Conservation (phyloP, 2,329 filamentous ascomycete genomes). For the Apiospora kogelbergensis region DNA sequence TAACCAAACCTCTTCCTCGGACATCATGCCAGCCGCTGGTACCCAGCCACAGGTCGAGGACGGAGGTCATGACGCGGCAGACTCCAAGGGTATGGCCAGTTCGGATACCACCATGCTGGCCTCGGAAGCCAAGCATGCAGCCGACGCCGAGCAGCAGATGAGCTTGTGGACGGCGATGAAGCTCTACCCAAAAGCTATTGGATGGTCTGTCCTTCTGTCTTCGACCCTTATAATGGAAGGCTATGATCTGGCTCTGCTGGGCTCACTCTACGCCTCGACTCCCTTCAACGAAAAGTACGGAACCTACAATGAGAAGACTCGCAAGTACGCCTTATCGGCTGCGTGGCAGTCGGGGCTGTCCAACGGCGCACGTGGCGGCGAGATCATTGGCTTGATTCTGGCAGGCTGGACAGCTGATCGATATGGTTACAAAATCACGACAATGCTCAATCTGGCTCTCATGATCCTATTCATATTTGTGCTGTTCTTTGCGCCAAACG, state of each 20-base stretch:
- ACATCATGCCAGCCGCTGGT: neutral
- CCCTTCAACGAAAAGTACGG: conserved; percentile 48
- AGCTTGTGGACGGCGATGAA: conserved; percentile 38
- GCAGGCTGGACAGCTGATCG: conserved; percentile 53
- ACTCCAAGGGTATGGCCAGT: neutral
- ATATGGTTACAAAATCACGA: conserved; percentile 50
- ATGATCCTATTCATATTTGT: conserved; percentile 54
- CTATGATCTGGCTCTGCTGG: conserved; percentile 50
- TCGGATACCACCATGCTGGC: conserved; percentile 16
- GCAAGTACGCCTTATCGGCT: conserved; percentile 48
- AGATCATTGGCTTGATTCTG: conserved; percentile 55
- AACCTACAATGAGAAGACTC: conserved; percentile 29
- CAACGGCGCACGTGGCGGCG: conserved; percentile 53
- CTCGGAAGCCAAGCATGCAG: conserved; percentile 40
- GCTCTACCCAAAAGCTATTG: conserved; percentile 47
- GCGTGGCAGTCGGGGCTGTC: conserved; percentile 58
- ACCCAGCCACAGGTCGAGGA: neutral
- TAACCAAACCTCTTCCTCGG: neutral
- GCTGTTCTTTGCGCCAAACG: conserved; percentile 50
- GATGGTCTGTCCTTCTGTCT: conserved; percentile 46
- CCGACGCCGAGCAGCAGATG: conserved; percentile 42
- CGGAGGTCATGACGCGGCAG: neutral
- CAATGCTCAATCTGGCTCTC: conserved; percentile 44
- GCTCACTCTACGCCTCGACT: conserved; percentile 48
- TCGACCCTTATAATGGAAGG: conserved; percentile 51